Evolutionary conservation across 139 green algal species (phyloP).

Genomic region (Desmodesmus armatus): DNA sequence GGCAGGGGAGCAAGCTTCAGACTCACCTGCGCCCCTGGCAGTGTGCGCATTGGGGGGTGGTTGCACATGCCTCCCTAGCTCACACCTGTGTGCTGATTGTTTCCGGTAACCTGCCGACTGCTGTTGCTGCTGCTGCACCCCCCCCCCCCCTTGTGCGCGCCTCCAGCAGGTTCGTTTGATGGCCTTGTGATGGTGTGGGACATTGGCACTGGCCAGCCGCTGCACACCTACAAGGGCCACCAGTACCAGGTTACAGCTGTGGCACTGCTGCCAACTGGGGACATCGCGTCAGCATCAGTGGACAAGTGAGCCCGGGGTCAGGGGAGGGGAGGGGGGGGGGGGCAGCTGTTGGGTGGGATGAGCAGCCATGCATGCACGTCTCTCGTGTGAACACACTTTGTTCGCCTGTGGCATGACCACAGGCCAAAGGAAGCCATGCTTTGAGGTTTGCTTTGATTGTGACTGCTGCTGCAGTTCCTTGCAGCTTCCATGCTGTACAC

Average conservation of each 20-base stretch:
- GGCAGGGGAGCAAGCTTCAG: too few species aligned
- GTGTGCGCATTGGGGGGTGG: neutral
- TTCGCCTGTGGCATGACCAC: too few species aligned
- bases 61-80: neutral
- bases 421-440: too few species aligned
- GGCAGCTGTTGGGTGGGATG: neutral
- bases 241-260: slow-evolving; percentile 87
- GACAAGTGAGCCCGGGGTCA: slow-evolving; percentile 73
- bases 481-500: too few species aligned
- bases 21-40: neutral
- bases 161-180: slow-evolving; percentile 83
- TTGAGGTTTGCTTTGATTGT: too few species aligned
- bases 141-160: neutral
- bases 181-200: slow-evolving; percentile 89
- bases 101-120: neutral
- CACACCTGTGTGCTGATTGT: neutral
- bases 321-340: neutral
- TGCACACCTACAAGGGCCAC: slow-evolving; percentile 79
- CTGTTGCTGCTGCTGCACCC: slow-evolving; percentile 10
- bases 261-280: slow-evolving; percentile 64
- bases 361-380: neutral
- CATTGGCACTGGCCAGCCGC: slow-evolving; percentile 28
- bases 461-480: neutral
- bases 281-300: slow-evolving; percentile 85
- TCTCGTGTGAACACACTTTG: too few species aligned